Evolutionary conservation across 345 rosid genomes (phyloP), one percentile per base, ranked within the genome.

Genomic region (Capsella bursapastoris): DNA sequence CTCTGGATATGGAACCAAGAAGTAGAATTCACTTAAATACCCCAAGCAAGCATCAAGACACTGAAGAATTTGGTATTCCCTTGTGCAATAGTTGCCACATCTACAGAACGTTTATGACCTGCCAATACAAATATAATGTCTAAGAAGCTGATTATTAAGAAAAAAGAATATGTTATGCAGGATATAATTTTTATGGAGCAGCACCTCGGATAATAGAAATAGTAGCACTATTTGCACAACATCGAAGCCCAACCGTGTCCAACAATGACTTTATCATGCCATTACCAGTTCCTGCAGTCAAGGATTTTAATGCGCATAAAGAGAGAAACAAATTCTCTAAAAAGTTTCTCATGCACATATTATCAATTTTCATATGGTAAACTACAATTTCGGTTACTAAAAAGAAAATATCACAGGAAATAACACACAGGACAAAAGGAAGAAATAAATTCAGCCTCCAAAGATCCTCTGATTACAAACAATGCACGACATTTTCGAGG

Each of bases 11-110:
- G 41, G 45, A 18, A 73, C 14, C 13, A 27, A 14, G 14, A 27
- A 27, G 12, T 48, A 59, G 8, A 56, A 55, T 37, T 31, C 25
- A 22, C 18, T 9, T 11, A 44, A 53, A 62, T 92, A 95, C 96
- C 98, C 99, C 98, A 95, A 52, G 99, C 92, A 72, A 95, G 91
- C 96, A 90, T 95, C 83, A 92, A 80, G 71, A 92, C 87, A 61
- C 99, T 92, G 72, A 84, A 88, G 78, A 84, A 89, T 78, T 75
- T 88, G 44, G 82, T 85, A 57, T 80, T 76, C 62, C 91, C 90
- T 84, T 95, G 99, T 59, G 78, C 50, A 67, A 92, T 82, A 61
- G 98, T 87, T 12, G 98, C 93, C 27, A 92, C 94, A 82, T 92
- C 99, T 78, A 95, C 75, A 38, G 86, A 74, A 70, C 86, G 70